Percentiles rank a stretch among this genome's conserved stretches.
Evolutionary conservation across 345 rosid species (phyloP).

Genomic region (Raphanus sativus): DNA sequence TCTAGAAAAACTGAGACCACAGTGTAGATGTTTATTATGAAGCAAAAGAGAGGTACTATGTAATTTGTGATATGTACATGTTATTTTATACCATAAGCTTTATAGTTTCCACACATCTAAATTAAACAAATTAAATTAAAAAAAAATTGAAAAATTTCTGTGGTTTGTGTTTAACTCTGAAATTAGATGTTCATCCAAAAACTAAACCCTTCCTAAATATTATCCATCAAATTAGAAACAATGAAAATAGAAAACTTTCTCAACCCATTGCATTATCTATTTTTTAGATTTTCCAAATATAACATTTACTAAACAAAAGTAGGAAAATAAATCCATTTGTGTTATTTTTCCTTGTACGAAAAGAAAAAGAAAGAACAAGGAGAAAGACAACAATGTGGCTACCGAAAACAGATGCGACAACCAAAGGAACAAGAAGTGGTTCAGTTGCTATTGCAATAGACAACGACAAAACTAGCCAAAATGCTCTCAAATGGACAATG

Average conservation of each 20-base stretch:
- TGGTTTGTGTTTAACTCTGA: slow-evolving; percentile 23
- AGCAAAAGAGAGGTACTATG: not conserved
- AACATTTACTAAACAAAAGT: slow-evolving; percentile 9
- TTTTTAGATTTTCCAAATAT: slow-evolving; percentile 6
- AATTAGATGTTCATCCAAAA: slow-evolving; percentile 24
- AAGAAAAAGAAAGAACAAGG: not conserved
- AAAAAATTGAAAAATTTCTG: not conserved
- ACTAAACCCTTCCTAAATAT: not conserved
- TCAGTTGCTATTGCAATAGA: slow-evolving; percentile 76
- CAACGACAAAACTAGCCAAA: slow-evolving; percentile 77
- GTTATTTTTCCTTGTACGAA: not conserved
- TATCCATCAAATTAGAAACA: slow-evolving; percentile 9
- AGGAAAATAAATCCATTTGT: slow-evolving; percentile 7
- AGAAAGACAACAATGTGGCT: slow-evolving; percentile 42
- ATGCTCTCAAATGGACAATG: slow-evolving; percentile 75
- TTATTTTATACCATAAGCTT: not conserved
- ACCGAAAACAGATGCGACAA: slow-evolving; percentile 33
- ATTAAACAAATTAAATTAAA: not conserved
- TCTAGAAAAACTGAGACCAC: not conserved
- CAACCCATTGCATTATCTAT: not conserved
- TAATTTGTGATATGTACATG: not conserved
- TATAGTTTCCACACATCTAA: not conserved
- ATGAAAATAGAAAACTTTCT: not conserved
- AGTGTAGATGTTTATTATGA: not conserved
- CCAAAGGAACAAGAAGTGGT: slow-evolving; percentile 48